Base-by-base conservation (phyloP, 345 rosid genomes). In the Draba incana region DNA sequence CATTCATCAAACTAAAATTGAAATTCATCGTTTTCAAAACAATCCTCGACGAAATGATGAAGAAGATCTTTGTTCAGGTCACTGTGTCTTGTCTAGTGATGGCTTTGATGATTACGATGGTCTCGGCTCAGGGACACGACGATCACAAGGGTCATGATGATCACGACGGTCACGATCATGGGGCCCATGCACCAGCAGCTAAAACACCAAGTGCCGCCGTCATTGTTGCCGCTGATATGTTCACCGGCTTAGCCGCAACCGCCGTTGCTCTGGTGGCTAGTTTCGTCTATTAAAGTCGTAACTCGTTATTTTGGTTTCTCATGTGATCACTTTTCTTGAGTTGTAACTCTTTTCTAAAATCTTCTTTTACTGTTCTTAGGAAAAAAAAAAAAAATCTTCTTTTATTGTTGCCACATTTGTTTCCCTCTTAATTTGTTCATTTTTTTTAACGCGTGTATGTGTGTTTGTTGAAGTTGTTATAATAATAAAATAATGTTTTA, bases 41-140 rank as follows among this genome's bases (percentile, higher is more conserved):
- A 12, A 16, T 2, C 3, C 4, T 8, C 6, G n/a, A 56, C 23
- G 9, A 55, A 31, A 59, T 49, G 66, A 42, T 48, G 58, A 68
- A 59, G 59, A 60, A 70, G 67, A 51, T 59, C 14, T 60, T 70
- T 59, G 42, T 49, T 51, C 61, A 70, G 10, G 50, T 70, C 51
- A 37, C 15, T 25, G 74, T 70, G 39, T 60, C 45, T 69, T 69
- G 53, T 50, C 51, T 60, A 24, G 23, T 60, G 35, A 15, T 50
- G 44, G 51, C 74, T 1, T 14, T 63, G 8, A 70, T 70, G 53
- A 60, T 60, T 42, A 28, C 60, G 6, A 59, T 60, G 38, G 66
- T 51, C 31, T 59, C 66, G 9, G 61, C 60, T 41, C 59, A 58
- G 47, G 30, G 33, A 11, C 58, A 69, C 5, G 57, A 47, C 5